Evolutionary conservation across 331 rosid species (phyloP).

Genomic region (Saraca asoca): DNA sequence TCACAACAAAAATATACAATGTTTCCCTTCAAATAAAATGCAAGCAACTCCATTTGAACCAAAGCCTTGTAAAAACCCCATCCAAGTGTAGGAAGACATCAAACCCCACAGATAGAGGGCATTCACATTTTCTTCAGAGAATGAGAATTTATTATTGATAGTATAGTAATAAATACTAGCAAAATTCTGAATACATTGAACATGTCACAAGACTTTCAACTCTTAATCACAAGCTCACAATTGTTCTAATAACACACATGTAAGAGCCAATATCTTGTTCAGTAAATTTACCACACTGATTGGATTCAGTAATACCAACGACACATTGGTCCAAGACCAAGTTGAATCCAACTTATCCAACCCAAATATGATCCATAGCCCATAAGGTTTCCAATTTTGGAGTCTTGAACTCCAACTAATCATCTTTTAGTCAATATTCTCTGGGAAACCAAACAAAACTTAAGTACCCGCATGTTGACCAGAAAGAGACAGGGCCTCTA

Average conservation of each 20-base stretch:
- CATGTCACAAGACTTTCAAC: not conserved
- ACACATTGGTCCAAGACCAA: too few relatives aligned
- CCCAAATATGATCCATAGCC: too few relatives aligned
- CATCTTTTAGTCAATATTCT: not conserved
- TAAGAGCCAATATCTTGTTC: not conserved
- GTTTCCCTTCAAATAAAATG: too few relatives aligned
- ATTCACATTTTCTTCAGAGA: not conserved
- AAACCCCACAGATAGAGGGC: not conserved
- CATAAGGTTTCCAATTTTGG: too few relatives aligned
- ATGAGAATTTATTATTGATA: not conserved
- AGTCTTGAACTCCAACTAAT: too few relatives aligned
- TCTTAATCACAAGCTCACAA: too few relatives aligned
- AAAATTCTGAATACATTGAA: slow-evolving; percentile 16
- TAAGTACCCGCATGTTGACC: not conserved
- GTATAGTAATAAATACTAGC: not conserved
- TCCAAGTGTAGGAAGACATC: too few relatives aligned
- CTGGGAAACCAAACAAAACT: not conserved
- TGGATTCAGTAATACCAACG: too few relatives aligned
- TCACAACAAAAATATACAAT: too few relatives aligned
- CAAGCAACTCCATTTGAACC: too few relatives aligned
- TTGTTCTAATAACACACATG: not conserved
- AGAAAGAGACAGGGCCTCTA: not conserved
- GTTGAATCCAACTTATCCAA: too few relatives aligned
- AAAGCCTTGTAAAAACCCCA: too few relatives aligned
- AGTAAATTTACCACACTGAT: not conserved